These are phyloP conservation scores for Pythium aristosporum DNA, from an alignment of 352 stramenopile species.

Conservation along the genomic window DNA sequence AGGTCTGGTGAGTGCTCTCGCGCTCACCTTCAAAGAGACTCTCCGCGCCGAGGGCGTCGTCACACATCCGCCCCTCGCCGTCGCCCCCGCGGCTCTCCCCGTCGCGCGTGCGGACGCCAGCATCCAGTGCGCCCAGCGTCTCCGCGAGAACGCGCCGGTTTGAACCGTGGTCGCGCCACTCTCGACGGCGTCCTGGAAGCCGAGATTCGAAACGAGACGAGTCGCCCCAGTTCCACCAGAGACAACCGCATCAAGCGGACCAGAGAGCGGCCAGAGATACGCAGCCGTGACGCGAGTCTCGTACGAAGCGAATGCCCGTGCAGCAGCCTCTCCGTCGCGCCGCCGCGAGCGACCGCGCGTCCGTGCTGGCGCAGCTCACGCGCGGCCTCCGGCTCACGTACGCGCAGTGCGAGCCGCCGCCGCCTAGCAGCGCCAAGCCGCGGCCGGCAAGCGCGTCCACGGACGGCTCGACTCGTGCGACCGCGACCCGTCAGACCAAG, in stretches of 20 bases:
- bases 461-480: background rate
- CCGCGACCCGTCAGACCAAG: background rate
- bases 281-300: background rate
- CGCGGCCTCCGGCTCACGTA: slow-evolving; percentile 10
- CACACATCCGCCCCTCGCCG: background rate
- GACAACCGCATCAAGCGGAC: no score
- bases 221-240: no score
- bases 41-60: background rate
- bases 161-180: background rate
- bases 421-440: background rate
- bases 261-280: background rate
- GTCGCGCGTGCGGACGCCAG: background rate
- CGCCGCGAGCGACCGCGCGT: slow-evolving; percentile 1
- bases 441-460: background rate
- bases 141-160: background rate
- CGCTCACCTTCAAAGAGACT: slow-evolving; percentile 19
- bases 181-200: background rate
- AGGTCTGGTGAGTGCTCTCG: background rate
- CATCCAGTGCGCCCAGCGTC: background rate
- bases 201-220: no score
- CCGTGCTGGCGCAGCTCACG: slow-evolving; percentile 12
- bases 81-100: background rate
- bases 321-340: background rate
- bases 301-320: background rate
- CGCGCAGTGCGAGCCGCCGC: slow-evolving; percentile 2